Base-by-base conservation (phyloP, 257 asterid genomes). In the Primulina huaijiensis region DNA sequence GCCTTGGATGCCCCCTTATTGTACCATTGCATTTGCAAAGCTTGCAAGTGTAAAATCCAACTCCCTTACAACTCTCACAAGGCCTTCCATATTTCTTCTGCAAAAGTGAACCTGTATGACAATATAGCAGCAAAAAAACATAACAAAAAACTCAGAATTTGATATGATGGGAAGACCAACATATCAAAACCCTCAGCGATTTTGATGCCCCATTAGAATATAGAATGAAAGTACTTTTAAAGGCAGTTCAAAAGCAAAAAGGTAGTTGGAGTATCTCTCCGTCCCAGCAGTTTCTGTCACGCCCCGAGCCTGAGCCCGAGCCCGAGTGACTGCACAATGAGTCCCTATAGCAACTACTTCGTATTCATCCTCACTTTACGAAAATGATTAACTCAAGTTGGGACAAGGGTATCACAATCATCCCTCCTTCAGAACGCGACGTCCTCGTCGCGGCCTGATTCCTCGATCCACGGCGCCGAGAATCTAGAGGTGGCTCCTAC, bases 11-110 rank as follows among this genome's bases (percentile, higher is more conserved):
- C 97, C 95, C 55, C 20, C 71, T 67, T 71, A 92, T 84, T 7
- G 88, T 88, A 50, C 88, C 95, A 58, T 72, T 82, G 59, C 86
- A 90, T 73, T 88, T 85, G 77, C 98, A 92, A 43, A 88, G 74
- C 81, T 78, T 90, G 76, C 98, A 92, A 7, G 70, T 55, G 68
- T 88, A 87, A 81, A 78, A 75, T 30, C 97, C 98, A 14, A 83
- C 74, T 69, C 92, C 89, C 80, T 75, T 87, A 74, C 98, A 92
- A 46, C 31, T 65, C 74, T 60, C 56, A 76, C 97, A 90, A 7
- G 79, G 68, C 71, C 17, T 79, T 29, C 91, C 93, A 52, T 77
- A 67, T 62, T 84, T 88, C 78, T 62, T 71, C 97, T 88, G 90
- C 84, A 79, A 76, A 50, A 60, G 9, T 30, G 71, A 46, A 43